Conservation (phyloP, 257 asterid species). For the Euphrasia confusa region DNA sequence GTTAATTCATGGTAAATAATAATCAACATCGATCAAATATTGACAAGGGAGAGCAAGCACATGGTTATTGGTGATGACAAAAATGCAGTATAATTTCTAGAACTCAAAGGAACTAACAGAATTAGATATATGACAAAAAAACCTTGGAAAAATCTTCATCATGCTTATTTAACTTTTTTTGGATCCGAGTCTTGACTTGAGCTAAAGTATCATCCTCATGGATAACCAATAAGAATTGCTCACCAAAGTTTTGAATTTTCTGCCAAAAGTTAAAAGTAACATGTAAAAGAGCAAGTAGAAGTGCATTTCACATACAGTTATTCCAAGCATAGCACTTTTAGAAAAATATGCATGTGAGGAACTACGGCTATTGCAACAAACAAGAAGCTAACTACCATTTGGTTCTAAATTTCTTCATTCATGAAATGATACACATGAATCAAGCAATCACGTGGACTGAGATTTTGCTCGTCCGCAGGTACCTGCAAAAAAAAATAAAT, state of each 20-base stretch:
- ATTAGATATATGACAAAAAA: slow-evolving; percentile 16
- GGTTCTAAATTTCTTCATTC: slow-evolving; percentile 47
- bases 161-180: slow-evolving; percentile 46
- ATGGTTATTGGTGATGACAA: slow-evolving; percentile 8
- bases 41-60: slow-evolving; percentile 17
- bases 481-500: slow-evolving; percentile 31
- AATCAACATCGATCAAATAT: slow-evolving; percentile 19
- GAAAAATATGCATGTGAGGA: slow-evolving; percentile 2
- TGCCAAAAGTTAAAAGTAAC: slow-evolving; percentile 25
- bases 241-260: slow-evolving; percentile 55
- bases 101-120: not conserved
- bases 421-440: slow-evolving; percentile 56
- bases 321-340: not conserved
- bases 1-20: slow-evolving; percentile 7
- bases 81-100: slow-evolving; percentile 5
- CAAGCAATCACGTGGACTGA: slow-evolving; percentile 35
- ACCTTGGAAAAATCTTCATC: slow-evolving; percentile 55
- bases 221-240: slow-evolving; percentile 51
- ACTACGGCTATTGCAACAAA: slow-evolving; percentile 3
- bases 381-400: slow-evolving; percentile 33
- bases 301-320: slow-evolving; percentile 17
- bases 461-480: slow-evolving; percentile 48
- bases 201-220: slow-evolving; percentile 46
- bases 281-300: not conserved
- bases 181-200: slow-evolving; percentile 40